Percentiles rank a stretch among this genome's conserved stretches.
phyloP scores from a whole-genome alignment of 2,329 filamentous ascomycete species.

The Epichloe uncinata region DNA sequence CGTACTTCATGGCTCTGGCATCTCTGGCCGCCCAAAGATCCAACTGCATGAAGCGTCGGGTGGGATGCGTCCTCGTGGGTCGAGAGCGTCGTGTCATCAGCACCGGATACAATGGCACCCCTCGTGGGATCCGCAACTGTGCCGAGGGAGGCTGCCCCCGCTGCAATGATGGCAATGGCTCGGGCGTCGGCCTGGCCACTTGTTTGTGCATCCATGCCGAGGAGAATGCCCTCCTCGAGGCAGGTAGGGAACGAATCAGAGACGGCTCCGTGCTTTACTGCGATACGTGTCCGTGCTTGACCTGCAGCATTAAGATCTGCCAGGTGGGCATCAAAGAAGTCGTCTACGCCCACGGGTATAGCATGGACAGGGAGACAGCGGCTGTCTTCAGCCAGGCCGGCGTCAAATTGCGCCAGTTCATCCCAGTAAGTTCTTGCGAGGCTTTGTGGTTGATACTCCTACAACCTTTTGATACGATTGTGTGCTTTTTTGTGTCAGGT shows the following conservation, averaged over 20 bases:
- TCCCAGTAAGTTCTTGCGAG: constrained; percentile 46
- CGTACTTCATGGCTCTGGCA: constrained; percentile 97
- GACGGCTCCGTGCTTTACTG: constrained; percentile 79
- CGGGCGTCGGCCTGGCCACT: constrained; percentile 64
- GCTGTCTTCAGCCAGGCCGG: constrained; percentile 73
- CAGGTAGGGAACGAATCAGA: constrained; percentile 77
- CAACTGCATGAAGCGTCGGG: constrained; percentile 97
- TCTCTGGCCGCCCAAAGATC: constrained; percentile 78
- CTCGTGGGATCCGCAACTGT: constrained; percentile 77
- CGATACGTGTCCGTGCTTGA: constrained; percentile 92
- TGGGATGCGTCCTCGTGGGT: constrained; percentile 81
- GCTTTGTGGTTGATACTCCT: not conserved
- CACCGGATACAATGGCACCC: constrained; percentile 97
- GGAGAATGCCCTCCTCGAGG: constrained; percentile 92
- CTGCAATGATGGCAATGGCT: constrained; percentile 63
- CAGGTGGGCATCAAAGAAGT: constrained; percentile 95
- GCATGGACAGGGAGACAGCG: constrained; percentile 80
- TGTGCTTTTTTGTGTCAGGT: not conserved
- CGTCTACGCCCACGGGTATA: constrained; percentile 86
- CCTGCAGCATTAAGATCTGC: constrained; percentile 96
- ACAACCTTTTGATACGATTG: too few relatives aligned
- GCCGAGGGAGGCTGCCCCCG: constrained; percentile 80
- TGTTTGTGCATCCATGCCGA: constrained; percentile 97
- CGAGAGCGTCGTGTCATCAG: constrained; percentile 75
- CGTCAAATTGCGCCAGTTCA: constrained; percentile 75